These are phyloP conservation scores for Bidens hawaiensis DNA, from an alignment of 140 eudicot genomes.

Conservation along the genomic window DNA sequence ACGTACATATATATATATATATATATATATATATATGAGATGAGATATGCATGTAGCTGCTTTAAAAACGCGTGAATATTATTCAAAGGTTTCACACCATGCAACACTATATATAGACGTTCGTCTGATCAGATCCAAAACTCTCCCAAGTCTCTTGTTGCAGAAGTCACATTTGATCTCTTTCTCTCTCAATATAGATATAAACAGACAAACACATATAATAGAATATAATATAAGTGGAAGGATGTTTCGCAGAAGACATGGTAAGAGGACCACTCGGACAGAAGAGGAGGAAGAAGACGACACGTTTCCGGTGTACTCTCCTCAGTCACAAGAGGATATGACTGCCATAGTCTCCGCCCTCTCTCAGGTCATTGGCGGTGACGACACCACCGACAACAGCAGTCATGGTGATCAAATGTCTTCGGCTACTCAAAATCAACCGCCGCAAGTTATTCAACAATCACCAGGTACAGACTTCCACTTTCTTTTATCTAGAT, in stretches of 20 bases:
- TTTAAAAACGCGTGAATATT: conserved; percentile 13
- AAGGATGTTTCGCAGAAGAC: conserved; percentile 39
- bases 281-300: conserved; percentile 37
- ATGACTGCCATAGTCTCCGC: conserved; percentile 70
- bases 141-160: conserved; percentile 1
- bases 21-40: not conserved
- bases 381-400: conserved; percentile 4
- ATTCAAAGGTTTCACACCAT: conserved; percentile 17
- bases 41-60: not conserved
- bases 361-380: conserved; percentile 62
- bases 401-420: not conserved
- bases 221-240: too few relatives aligned
- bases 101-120: conserved; percentile 20
- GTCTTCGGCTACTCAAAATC: conserved; percentile 22
- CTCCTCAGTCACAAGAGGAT: conserved; percentile 75
- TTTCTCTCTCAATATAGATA: not conserved
- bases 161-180: not conserved
- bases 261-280: conserved; percentile 44
- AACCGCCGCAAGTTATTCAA: conserved; percentile 15
- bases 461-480: conserved; percentile 11
- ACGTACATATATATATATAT: too few relatives aligned
- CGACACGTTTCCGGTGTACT: conserved; percentile 45
- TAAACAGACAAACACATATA: not conserved
- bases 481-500: not conserved
- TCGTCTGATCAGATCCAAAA: not conserved